Conservation (phyloP, 2,329 filamentous ascomycete species). For the Diaporthe eres region DNA sequence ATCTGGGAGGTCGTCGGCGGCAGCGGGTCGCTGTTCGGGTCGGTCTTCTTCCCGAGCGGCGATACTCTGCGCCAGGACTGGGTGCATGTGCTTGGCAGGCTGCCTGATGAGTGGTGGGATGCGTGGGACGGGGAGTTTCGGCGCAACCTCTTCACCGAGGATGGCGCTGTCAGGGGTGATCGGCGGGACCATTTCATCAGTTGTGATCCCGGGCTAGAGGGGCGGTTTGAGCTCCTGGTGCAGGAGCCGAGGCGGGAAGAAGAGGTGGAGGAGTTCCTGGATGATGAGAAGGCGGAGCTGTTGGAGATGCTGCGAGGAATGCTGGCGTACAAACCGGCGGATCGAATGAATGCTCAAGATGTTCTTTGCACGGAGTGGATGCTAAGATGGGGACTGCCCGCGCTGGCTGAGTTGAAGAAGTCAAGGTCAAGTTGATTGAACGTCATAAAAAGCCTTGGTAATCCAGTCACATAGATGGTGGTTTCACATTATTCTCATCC, state of each 20-base stretch:
- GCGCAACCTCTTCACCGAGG: not conserved
- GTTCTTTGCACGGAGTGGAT: not conserved
- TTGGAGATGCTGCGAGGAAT: not conserved
- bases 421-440: not conserved
- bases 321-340: not conserved
- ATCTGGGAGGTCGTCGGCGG: not conserved
- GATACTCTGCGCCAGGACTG: not conserved
- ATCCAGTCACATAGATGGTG: not conserved
- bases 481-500: not conserved
- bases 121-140: not conserved
- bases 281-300: not conserved
- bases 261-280: not conserved
- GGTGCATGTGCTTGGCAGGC: not conserved
- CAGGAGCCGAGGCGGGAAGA: not conserved
- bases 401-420: not conserved
- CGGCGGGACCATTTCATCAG: not conserved
- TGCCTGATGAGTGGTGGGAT: not conserved
- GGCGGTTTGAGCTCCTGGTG: not conserved
- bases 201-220: not conserved
- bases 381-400: not conserved
- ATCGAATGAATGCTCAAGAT: not conserved
- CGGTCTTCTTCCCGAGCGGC: not conserved
- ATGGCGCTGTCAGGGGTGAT: not conserved
- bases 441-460: not conserved
- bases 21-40: not conserved